phyloP scores from a whole-genome alignment of 441 rosid genomes.

The Lepidium campestre region DNA sequence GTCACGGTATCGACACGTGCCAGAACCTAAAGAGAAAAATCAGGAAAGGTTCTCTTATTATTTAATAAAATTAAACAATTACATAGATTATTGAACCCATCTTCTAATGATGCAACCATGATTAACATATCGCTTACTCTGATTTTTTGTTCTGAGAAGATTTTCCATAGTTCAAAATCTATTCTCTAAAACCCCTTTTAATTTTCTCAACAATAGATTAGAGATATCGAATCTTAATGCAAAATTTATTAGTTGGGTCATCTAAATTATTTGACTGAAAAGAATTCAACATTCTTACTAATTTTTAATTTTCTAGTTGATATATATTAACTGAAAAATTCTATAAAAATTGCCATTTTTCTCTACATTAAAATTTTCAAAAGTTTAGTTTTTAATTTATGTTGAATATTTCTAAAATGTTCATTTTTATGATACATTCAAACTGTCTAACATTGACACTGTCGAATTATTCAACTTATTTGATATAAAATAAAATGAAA shows the following conservation, averaged over 20 bases:
- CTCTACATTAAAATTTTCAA: neutral
- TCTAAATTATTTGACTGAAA: too few species aligned
- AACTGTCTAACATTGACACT: neutral
- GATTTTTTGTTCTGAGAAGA: too few species aligned
- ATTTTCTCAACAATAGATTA: too few species aligned
- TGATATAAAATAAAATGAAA: neutral
- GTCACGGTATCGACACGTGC: constrained; percentile 16
- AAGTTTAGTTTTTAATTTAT: neutral
- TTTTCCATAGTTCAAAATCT: too few species aligned
- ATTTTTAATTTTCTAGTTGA: neutral
- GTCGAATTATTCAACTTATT: neutral
- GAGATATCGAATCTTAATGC: too few species aligned
- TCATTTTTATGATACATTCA: neutral
- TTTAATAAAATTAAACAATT: neutral
- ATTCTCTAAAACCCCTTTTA: too few species aligned
- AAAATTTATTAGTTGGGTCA: too few species aligned
- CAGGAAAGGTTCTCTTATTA: constrained; percentile 1
- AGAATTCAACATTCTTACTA: too few species aligned
- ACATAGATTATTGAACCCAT: constrained; percentile 1
- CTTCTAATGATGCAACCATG: constrained; percentile 8
- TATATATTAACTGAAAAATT: too few species aligned
- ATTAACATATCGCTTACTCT: constrained; percentile 3
- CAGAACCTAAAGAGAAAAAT: constrained; percentile 11
- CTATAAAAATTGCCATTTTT: too few species aligned
- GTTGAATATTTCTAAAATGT: neutral